Percentiles rank a stretch among this genome's conserved stretches.
Conservation (phyloP, 2,329 filamentous ascomycete genomes). For the Xylaria sp. region DNA sequence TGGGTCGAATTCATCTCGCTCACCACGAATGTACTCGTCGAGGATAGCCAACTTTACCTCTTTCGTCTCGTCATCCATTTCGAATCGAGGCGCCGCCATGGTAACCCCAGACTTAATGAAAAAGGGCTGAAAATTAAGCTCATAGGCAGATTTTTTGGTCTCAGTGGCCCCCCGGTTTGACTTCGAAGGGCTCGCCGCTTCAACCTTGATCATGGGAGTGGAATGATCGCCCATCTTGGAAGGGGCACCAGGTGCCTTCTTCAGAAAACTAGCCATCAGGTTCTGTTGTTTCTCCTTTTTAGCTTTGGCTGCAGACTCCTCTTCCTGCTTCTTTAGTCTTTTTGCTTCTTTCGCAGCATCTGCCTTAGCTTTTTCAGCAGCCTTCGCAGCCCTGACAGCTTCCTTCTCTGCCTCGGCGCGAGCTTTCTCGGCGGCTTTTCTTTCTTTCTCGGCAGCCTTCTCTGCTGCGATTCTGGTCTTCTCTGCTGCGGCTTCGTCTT, state of each 20-base stretch:
- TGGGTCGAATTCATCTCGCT: constrained; percentile 57
- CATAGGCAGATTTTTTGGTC: constrained; percentile 63
- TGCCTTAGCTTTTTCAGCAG: constrained; percentile 53
- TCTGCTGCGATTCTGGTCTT: constrained; percentile 40
- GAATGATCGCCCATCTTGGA: constrained; percentile 39
- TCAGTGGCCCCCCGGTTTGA: constrained; percentile 42
- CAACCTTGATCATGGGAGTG: constrained; percentile 29
- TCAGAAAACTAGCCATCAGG: constrained; percentile 44
- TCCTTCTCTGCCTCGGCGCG: constrained; percentile 45
- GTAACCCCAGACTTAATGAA: constrained; percentile 77
- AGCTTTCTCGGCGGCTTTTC: constrained; percentile 40
- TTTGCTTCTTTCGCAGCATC: constrained; percentile 56
- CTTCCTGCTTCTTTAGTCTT: constrained; percentile 55
- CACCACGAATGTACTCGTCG: constrained; percentile 62
- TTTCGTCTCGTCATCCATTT: constrained; percentile 67
- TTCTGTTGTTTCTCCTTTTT: constrained; percentile 56
- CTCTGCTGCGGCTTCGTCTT: constrained; percentile 57
- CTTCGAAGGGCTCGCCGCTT: constrained; percentile 40
- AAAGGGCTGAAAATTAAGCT: constrained; percentile 82
- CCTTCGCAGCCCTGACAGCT: constrained; percentile 27
- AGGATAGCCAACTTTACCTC: constrained; percentile 62
- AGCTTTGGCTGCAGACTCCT: constrained; percentile 53
- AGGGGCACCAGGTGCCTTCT: constrained; percentile 43
- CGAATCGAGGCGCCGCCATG: constrained; percentile 70
- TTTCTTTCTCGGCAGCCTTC: constrained; percentile 27